Conservation (phyloP, 2,329 filamentous ascomycete species). For the Geoglossum cookeanum region DNA sequence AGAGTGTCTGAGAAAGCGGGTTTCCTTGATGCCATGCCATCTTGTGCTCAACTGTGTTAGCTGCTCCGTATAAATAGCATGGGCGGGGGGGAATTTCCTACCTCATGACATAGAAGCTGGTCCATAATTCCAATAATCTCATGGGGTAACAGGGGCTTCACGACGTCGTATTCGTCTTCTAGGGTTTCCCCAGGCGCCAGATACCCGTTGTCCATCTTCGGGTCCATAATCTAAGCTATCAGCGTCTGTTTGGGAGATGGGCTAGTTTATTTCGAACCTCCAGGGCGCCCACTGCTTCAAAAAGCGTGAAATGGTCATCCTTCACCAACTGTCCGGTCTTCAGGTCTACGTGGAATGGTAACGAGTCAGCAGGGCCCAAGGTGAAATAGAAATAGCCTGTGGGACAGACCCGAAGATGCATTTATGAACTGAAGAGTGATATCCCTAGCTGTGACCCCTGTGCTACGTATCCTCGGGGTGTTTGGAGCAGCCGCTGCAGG, state of each 20-base stretch:
- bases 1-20: slow-evolving; percentile 80
- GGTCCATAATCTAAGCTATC: slow-evolving; percentile 70
- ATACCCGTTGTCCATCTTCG: slow-evolving; percentile 95
- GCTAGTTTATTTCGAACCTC: slow-evolving; percentile 25
- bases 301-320: slow-evolving; percentile 33
- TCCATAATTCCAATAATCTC: slow-evolving; percentile 90
- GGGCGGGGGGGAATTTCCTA: slow-evolving; percentile 19
- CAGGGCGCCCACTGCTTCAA: slow-evolving; percentile 35
- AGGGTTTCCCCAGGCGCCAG: slow-evolving; percentile 60
- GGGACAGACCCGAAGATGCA: slow-evolving; percentile 29
- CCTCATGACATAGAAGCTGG: slow-evolving; percentile 75
- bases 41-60: slow-evolving; percentile 23
- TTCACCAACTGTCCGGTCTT: slow-evolving; percentile 53
- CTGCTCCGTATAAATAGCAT: slow-evolving; percentile 1
- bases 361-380: neutral
- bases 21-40: slow-evolving; percentile 97
- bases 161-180: slow-evolving; percentile 65
- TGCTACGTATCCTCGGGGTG: neutral
- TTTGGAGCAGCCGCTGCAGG: neutral
- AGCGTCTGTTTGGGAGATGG: neutral
- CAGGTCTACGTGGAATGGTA: slow-evolving; percentile 34
- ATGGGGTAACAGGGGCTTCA: slow-evolving; percentile 45
- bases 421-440: slow-evolving; percentile 35
- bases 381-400: neutral
- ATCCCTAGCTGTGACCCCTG: slow-evolving; percentile 22